These are phyloP conservation scores for Trichoderma citrinoviride DNA, from an alignment of 2,329 filamentous ascomycete genomes.

Conservation along the genomic window DNA sequence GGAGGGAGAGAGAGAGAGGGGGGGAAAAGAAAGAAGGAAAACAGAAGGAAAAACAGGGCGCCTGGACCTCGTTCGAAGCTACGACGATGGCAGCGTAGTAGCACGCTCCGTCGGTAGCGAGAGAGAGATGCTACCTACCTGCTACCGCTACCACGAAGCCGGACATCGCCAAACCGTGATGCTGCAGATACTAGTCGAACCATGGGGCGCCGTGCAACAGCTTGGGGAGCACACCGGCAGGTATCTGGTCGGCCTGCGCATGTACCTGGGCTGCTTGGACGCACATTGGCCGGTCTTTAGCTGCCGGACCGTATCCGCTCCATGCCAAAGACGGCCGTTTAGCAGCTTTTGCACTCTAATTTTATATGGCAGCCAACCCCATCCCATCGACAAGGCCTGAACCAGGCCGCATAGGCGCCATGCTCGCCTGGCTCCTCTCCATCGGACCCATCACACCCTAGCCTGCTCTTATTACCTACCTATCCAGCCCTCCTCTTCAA, in stretches of 20 bases:
- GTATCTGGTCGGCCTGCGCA: constrained; percentile 7
- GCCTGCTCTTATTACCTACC: constrained; percentile 21
- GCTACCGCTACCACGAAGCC: not conserved
- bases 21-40: not conserved
- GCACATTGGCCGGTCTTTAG: constrained; percentile 17
- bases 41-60: not conserved
- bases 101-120: constrained; percentile 8
- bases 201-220: constrained; percentile 1
- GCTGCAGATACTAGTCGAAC: constrained; percentile 16
- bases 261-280: constrained; percentile 11
- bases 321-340: constrained; percentile 13
- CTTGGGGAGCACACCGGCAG: no score
- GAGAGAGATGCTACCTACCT: not conserved
- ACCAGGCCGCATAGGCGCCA: constrained; percentile 44
- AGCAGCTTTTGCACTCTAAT: constrained; percentile 37
- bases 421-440: constrained; percentile 38
- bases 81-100: constrained; percentile 11
- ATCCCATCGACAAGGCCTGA: constrained; percentile 46
- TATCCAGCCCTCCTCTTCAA: constrained; percentile 12
- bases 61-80: not conserved
- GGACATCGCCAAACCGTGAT: constrained; percentile 7
- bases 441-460: constrained; percentile 31
- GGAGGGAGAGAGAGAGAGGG: not conserved
- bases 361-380: constrained; percentile 42
- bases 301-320: constrained; percentile 22